Evolutionary conservation across 2,329 filamentous ascomycete species (phyloP).

Genomic region (Verticillium alfalfae): DNA sequence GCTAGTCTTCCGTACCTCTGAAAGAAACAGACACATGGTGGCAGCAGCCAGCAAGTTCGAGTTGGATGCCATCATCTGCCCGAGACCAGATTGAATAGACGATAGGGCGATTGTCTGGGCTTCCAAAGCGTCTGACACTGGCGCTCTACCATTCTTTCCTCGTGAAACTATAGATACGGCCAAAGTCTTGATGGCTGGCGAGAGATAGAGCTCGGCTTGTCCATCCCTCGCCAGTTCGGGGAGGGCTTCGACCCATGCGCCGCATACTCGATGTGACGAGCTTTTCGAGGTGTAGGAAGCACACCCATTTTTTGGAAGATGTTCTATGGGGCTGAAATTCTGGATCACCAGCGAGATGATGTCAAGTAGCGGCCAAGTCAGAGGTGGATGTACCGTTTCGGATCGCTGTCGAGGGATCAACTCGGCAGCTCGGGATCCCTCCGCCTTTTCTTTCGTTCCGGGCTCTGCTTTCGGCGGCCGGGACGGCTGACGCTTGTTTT

Average conservation of each 20-base stretch:
- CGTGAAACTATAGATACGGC: constrained; percentile 20
- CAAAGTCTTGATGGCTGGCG: constrained; percentile 24
- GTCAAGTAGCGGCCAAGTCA: constrained; percentile 16
- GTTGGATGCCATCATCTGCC: constrained; percentile 4
- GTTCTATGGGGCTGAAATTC: constrained; percentile 10
- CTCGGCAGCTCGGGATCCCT: not conserved
- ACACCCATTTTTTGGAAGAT: constrained; percentile 1
- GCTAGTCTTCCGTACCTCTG: constrained; percentile 12
- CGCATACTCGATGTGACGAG: constrained; percentile 29
- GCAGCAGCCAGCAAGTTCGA: constrained; percentile 20
- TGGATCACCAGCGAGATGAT: constrained; percentile 17
- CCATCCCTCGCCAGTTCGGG: constrained; percentile 19
- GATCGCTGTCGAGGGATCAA: not conserved
- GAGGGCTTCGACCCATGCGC: constrained; percentile 31
- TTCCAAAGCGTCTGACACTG: constrained; percentile 17
- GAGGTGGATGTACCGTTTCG: not conserved
- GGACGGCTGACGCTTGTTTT: not conserved
- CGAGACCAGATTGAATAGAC: constrained; percentile 16
- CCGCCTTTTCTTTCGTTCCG: not conserved
- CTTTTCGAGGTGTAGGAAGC: not conserved
- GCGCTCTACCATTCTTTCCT: constrained; percentile 11
- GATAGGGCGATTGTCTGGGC: constrained; percentile 22
- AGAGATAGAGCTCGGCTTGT: constrained; percentile 14
- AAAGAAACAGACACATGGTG: constrained; percentile 28
- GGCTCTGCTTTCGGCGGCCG: not conserved